phyloP scores from a whole-genome alignment of 176 grass and related monocot genomes.

The Oryza australiensis region DNA sequence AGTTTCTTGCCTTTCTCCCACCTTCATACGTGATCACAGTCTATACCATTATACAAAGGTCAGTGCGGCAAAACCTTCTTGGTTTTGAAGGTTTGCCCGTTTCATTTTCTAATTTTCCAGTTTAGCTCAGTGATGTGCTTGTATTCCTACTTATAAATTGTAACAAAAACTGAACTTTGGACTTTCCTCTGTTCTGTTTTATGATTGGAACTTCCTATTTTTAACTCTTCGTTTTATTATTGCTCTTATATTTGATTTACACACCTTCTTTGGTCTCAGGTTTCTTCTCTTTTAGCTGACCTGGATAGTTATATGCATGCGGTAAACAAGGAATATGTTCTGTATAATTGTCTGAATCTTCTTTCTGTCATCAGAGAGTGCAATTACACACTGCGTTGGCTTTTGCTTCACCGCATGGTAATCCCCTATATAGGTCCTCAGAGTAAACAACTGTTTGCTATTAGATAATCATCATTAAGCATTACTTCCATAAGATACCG shows the following conservation, averaged over 20 bases:
- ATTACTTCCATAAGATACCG: not conserved
- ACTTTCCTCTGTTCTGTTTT: not conserved
- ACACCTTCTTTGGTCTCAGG: slow-evolving; percentile 39
- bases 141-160: not conserved
- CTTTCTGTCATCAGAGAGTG: slow-evolving; percentile 69
- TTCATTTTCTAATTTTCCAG: not conserved
- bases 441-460: not conserved
- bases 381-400: slow-evolving; percentile 67
- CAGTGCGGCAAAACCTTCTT: slow-evolving; percentile 1
- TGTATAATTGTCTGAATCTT: slow-evolving; percentile 54
- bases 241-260: not conserved
- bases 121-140: not conserved
- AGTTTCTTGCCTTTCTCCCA: slow-evolving; percentile 52
- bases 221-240: not conserved
- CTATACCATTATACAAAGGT: slow-evolving; percentile 63
- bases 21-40: slow-evolving; percentile 55
- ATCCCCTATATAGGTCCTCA: slow-evolving; percentile 18
- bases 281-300: slow-evolving; percentile 49
- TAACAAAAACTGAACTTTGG: not conserved
- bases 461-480: slow-evolving; percentile 19
- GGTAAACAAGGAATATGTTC: slow-evolving; percentile 62
- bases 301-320: slow-evolving; percentile 48
- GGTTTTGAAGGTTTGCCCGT: not conserved
- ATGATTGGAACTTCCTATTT: slow-evolving; percentile 3
- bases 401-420: slow-evolving; percentile 87